Percentiles rank a stretch among this genome's conserved stretches.
Conservation (phyloP, 306 rosid genomes). For the Heteromeles arbutifolia region DNA sequence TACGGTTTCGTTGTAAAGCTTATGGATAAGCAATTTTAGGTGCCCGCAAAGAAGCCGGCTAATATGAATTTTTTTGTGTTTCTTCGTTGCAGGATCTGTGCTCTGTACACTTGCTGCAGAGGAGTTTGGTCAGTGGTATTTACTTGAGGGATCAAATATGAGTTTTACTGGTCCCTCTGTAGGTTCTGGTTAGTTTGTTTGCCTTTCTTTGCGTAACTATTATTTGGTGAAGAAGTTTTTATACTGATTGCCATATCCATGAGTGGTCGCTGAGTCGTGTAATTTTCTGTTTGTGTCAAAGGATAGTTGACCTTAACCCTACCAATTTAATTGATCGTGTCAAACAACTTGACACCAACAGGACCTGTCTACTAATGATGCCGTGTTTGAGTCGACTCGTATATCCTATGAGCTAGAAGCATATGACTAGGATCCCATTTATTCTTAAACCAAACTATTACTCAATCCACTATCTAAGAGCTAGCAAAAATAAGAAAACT, state of each 20-base stretch:
- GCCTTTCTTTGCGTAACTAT: background rate
- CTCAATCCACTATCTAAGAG: background rate
- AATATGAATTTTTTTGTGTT: slow-evolving; percentile 7
- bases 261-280: background rate
- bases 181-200: slow-evolving; percentile 66
- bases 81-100: slow-evolving; percentile 42
- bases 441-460: background rate
- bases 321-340: background rate
- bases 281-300: background rate
- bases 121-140: slow-evolving; percentile 29
- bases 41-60: background rate
- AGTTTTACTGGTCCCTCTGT: slow-evolving; percentile 66
- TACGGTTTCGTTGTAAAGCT: background rate
- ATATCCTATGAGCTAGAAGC: background rate
- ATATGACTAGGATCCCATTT: background rate
- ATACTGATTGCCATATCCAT: background rate
- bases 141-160: slow-evolving; percentile 44
- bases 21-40: background rate
- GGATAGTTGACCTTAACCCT: background rate
- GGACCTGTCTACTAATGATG: too few species aligned
- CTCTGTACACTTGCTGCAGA: slow-evolving; percentile 1
- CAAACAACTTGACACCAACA: too few species aligned
- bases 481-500: background rate
- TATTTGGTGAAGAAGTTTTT: background rate
- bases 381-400: background rate